Evolutionary conservation across 768 basidiomycete species (phyloP).

Genomic region (Mrakia hoshinonis): DNA sequence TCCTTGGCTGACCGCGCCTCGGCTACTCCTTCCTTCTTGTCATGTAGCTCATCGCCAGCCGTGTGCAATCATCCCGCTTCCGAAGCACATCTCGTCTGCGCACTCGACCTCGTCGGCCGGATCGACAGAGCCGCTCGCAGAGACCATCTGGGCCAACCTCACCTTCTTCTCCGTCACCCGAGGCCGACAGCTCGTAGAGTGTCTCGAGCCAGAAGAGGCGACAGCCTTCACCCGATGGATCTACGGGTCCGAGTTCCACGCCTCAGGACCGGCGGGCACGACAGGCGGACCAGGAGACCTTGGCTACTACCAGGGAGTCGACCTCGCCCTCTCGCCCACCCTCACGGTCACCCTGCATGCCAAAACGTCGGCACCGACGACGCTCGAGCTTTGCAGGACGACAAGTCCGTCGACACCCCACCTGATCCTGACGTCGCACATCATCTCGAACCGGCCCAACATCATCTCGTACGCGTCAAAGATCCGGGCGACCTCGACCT

Average conservation of each 20-base stretch:
- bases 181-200: background rate
- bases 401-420: background rate
- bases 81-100: background rate
- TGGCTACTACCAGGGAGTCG: constrained; percentile 4
- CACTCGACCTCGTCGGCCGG: background rate
- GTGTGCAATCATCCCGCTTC: background rate
- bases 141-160: constrained; percentile 1
- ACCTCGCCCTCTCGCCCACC: background rate
- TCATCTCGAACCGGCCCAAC: constrained; percentile 1
- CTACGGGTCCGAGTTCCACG: background rate
- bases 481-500: background rate
- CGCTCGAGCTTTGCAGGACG: constrained; percentile 7
- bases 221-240: background rate
- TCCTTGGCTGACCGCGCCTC: background rate
- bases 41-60: constrained; percentile 4
- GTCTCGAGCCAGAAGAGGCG: background rate
- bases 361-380: background rate
- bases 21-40: background rate
- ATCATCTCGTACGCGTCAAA: constrained; percentile 9
- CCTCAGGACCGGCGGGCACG: background rate
- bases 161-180: constrained; percentile 12
- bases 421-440: constrained; percentile 9
- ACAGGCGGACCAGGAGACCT: constrained; percentile 3
- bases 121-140: background rate
- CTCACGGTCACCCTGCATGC: constrained; percentile 2